Base-by-base conservation (phyloP, 306 rosid genomes). In the Dalbergia cochinchinensis region DNA sequence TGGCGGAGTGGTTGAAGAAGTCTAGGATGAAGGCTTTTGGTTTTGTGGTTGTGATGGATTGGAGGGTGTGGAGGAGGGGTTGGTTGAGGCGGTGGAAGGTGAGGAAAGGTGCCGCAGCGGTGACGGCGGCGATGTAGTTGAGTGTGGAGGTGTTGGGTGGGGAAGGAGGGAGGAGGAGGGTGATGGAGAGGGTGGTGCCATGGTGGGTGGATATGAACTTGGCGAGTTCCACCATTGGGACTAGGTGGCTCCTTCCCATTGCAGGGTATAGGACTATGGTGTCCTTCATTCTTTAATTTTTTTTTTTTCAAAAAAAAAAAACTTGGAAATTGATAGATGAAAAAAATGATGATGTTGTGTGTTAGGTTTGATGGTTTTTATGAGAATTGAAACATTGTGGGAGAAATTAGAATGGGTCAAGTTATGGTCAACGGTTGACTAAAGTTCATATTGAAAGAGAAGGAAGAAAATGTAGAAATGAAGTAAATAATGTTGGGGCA, bases 21-120 rank as follows among this genome's bases (percentile, higher is more conserved):
- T 88, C 88, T 34, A 87, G 34, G 78, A 88, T 45, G 76, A 88
- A 45, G 12, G 91, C 94, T 48, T 84, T 66, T 44, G 71, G 64
- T 41, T 70, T 72, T 3, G 73, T 35, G 5, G 3, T 35, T 4
- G 3, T 42, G 44, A 71, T 16, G 51, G 78, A 39, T 51, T 83
- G 82, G 67, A 74, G 85, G 3, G 58, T 22, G 73, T 3, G 50
- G 53, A 37, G 31, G n/a, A 77, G 11, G 31, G 35, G 57, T 7
- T 50, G 57, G 57, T 60, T 69, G 60, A 84, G 82, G 18, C 71
- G 78, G 77, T 71, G 86, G 71, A 86, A 84, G 70, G 59, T 75
- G 37, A 81, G 51, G 79, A 85, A 71, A 3, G 79, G 64, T 0
- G 33, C 34, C 31, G 71, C 13, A 70, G 85, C 37, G 14, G 85